Conservation (phyloP, 2,329 filamentous ascomycete genomes). For the Exophiala mesophila region DNA sequence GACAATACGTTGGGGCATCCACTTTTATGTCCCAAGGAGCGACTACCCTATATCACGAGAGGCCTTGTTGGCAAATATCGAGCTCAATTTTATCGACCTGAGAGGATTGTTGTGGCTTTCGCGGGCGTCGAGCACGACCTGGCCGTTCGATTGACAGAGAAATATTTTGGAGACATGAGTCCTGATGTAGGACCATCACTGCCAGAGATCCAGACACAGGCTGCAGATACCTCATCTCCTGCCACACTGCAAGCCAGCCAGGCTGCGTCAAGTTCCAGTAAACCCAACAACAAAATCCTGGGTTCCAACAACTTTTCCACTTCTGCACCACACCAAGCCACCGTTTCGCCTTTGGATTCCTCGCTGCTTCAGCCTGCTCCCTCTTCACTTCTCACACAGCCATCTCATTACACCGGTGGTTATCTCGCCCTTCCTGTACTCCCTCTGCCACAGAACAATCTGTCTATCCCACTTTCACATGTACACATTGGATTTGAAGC, state of each 20-base stretch:
- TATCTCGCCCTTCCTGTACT: conserved; percentile 81
- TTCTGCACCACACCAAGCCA: conserved; percentile 60
- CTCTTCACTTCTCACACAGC: conserved; percentile 54
- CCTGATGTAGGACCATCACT: conserved; percentile 25
- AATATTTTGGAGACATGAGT: conserved; percentile 91
- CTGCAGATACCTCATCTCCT: neutral
- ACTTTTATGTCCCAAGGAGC: conserved; percentile 80
- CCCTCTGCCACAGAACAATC: conserved; percentile 70
- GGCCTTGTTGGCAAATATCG: conserved; percentile 72
- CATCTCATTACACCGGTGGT: conserved; percentile 86
- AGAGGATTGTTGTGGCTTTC: conserved; percentile 90
- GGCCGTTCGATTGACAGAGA: conserved; percentile 72
- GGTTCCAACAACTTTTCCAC: conserved; percentile 87
- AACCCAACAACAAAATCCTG: conserved; percentile 74
- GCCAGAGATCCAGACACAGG: conserved; percentile 22
- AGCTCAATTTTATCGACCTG: conserved; percentile 77
- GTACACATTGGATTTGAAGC: conserved; percentile 96
- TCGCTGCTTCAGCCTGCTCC: conserved; percentile 40
- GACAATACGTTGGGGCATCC: conserved; percentile 95
- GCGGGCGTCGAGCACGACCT: conserved; percentile 79
- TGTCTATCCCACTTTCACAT: conserved; percentile 76
- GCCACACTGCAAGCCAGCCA: conserved; percentile 27
- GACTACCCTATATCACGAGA: conserved; percentile 68
- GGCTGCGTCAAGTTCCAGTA: conserved; percentile 36
- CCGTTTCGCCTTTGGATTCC: conserved; percentile 51